Evolutionary conservation across 2,329 filamentous ascomycete genomes (phyloP).

Genomic region (Colletotrichum graminicola): DNA sequence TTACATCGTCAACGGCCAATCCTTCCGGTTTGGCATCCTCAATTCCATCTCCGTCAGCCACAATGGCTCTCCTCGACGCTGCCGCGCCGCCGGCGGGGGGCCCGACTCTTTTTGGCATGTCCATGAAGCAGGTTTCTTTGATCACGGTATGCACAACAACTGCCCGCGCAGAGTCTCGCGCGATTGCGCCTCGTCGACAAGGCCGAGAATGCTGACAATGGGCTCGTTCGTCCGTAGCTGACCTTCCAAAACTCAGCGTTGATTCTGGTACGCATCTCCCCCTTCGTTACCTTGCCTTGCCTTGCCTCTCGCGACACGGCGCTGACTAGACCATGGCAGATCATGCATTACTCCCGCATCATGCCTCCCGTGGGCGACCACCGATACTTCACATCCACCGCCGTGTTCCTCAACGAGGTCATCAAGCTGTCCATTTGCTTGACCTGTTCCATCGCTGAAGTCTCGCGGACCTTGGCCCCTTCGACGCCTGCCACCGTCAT

Average conservation of each 20-base stretch:
- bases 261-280: conserved; percentile 68
- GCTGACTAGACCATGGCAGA: conserved; percentile 58
- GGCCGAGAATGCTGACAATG: conserved; percentile 36
- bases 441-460: conserved; percentile 88
- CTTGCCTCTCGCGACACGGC: background rate
- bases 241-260: conserved; percentile 82
- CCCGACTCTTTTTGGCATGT: conserved; percentile 67
- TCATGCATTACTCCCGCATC: conserved; percentile 94
- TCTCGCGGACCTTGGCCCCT: conserved; percentile 80
- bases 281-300: background rate
- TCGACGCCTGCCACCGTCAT: conserved; percentile 84
- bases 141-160: conserved; percentile 44
- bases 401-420: conserved; percentile 92
- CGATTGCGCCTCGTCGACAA: background rate
- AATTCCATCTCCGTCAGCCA: conserved; percentile 34
- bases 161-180: background rate
- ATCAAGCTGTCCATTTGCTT: conserved; percentile 90
- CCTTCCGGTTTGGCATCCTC: conserved; percentile 13
- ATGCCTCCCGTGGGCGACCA: conserved; percentile 89
- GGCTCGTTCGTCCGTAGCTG: conserved; percentile 63
- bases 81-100: conserved; percentile 53
- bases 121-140: conserved; percentile 77
- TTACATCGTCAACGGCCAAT: conserved; percentile 13
- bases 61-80: conserved; percentile 59
- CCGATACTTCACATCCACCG: conserved; percentile 93